These are phyloP conservation scores for Aphanomyces euteiches DNA, from an alignment of 352 stramenopile species.

Conservation along the genomic window DNA sequence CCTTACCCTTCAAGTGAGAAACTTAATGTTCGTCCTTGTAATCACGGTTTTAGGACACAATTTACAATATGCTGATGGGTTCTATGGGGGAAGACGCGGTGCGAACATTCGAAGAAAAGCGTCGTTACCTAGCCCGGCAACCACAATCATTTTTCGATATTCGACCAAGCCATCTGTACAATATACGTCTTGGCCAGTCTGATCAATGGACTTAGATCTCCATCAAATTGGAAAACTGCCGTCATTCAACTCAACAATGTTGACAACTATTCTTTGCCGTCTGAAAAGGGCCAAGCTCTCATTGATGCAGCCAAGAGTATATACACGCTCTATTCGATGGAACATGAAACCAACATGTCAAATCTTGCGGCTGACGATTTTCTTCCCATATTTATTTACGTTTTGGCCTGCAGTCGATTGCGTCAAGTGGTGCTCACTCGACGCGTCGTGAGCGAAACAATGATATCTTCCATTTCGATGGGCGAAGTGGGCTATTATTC, in stretches of 20 bases:
- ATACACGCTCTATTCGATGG: conserved; percentile 54
- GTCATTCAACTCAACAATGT: conserved; percentile 51
- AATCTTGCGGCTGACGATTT: conserved; percentile 69
- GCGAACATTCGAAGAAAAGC: conserved; percentile 52
- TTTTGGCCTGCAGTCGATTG: conserved; percentile 49
- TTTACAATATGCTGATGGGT: conserved; percentile 55
- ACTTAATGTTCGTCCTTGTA: neutral
- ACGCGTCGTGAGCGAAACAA: conserved; percentile 71
- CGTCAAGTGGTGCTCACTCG: conserved; percentile 56
- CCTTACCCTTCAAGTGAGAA: conserved; percentile 48
- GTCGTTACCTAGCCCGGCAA: conserved; percentile 42
- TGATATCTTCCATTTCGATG: conserved; percentile 69
- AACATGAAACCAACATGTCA: conserved; percentile 39
- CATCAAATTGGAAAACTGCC: conserved; percentile 53
- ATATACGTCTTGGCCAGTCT: neutral
- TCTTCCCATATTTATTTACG: conserved; percentile 76
- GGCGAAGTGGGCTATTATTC: conserved; percentile 78
- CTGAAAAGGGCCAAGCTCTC: conserved; percentile 58
- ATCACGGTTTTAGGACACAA: conserved; percentile 36
- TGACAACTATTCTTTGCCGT: conserved; percentile 70
- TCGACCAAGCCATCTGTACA: conserved; percentile 38
- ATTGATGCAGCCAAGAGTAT: conserved; percentile 68
- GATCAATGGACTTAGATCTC: conserved; percentile 31
- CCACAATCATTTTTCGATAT: conserved; percentile 64
- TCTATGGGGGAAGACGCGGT: conserved; percentile 41